These are phyloP conservation scores for Davidsoniella neocaledoniae DNA, from an alignment of 2,329 filamentous ascomycete genomes.

Conservation along the genomic window DNA sequence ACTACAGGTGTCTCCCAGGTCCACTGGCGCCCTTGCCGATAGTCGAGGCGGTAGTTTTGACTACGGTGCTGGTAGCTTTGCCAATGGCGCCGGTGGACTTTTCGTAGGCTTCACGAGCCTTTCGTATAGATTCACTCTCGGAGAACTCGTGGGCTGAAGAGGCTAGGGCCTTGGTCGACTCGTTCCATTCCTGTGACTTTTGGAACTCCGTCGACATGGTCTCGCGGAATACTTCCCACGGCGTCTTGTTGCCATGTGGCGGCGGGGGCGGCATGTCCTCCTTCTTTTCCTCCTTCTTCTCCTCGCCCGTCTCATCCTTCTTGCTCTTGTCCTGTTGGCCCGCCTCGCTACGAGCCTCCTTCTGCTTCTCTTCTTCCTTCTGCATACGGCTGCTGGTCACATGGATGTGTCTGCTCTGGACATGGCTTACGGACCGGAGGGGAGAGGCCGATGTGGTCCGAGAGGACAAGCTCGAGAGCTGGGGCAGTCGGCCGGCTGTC, in stretches of 20 bases:
- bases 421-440: background rate
- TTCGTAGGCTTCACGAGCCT: constrained; percentile 72
- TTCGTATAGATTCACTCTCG: constrained; percentile 80
- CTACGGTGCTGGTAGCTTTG: constrained; percentile 57
- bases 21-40: constrained; percentile 89
- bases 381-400: constrained; percentile 15
- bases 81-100: constrained; percentile 71
- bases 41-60: constrained; percentile 72
- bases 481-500: constrained; percentile 30
- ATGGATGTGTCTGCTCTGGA: constrained; percentile 16
- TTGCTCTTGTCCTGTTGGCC: constrained; percentile 15
- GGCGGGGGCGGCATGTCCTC: constrained; percentile 68
- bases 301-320: constrained; percentile 23
- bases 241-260: constrained; percentile 95
- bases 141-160: constrained; percentile 80
- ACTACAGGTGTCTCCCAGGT: constrained; percentile 93
- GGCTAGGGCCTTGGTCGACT: constrained; percentile 87
- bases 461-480: constrained; percentile 20
- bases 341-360: constrained; percentile 17
- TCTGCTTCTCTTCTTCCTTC: constrained; percentile 12
- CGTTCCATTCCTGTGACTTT: constrained; percentile 97
- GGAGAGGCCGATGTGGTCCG: constrained; percentile 24
- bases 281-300: constrained; percentile 35
- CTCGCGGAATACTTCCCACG: constrained; percentile 97
- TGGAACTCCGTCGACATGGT: constrained; percentile 92